Evolutionary conservation across 75 land plant species (phyloP).

Genomic region (Selaginella tamariscina): DNA sequence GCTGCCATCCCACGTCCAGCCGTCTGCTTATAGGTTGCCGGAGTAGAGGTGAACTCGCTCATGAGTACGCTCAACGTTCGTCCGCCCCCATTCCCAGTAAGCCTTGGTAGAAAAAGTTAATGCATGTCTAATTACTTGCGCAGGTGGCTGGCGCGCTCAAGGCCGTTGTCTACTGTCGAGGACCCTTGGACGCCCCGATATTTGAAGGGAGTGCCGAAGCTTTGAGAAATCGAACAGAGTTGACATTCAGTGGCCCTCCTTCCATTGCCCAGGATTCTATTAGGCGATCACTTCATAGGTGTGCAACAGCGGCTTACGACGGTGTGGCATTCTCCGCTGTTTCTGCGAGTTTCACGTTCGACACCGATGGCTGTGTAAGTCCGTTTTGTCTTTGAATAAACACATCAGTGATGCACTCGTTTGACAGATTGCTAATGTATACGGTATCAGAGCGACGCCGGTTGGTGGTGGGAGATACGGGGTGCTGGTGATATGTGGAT

Average conservation of each 20-base stretch:
- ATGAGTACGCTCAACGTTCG: constrained; percentile 84
- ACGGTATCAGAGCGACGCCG: constrained; percentile 83
- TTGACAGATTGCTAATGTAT: constrained; percentile 78
- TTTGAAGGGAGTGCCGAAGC: constrained; percentile 89
- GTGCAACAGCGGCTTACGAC: constrained; percentile 95
- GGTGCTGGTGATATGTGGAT: constrained; percentile 98
- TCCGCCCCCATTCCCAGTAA: constrained; percentile 77
- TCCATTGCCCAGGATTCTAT: constrained; percentile 61
- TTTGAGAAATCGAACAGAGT: constrained; percentile 37
- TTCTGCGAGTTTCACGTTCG: constrained; percentile 86
- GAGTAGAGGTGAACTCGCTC: constrained; percentile 84
- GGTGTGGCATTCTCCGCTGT: constrained; percentile 70
- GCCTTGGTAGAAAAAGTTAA: background rate
- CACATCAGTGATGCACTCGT: constrained; percentile 3
- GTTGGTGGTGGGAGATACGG: constrained; percentile 98
- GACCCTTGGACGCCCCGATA: constrained; percentile 81
- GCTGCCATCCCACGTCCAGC: background rate
- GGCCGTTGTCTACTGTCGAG: constrained; percentile 93
- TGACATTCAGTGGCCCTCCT: constrained; percentile 25
- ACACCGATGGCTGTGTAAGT: constrained; percentile 89
- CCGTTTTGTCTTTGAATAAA: background rate
- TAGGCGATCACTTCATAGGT: constrained; percentile 40
- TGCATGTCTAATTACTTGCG: background rate
- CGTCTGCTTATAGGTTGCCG: constrained; percentile 54
- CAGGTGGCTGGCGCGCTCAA: constrained; percentile 92